These are phyloP conservation scores for Batkoa obscura DNA, from an alignment of 371 early-diverging fungal species.

Conservation along the genomic window DNA sequence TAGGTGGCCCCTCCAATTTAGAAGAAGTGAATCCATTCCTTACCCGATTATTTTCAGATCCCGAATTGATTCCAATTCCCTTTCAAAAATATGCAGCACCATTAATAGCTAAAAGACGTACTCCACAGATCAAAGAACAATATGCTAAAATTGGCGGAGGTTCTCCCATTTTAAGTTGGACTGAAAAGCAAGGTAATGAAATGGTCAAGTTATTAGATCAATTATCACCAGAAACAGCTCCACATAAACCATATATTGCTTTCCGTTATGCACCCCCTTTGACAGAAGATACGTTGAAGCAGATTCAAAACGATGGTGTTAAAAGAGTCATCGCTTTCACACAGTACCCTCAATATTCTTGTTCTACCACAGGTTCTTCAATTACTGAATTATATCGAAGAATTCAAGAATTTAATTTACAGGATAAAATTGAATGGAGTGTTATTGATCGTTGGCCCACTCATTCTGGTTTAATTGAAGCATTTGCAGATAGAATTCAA, in stretches of 20 bases:
- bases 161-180: conserved; percentile 82
- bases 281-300: conserved; percentile 44
- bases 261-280: conserved; percentile 82
- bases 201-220: conserved; percentile 59
- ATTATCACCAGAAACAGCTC: conserved; percentile 63
- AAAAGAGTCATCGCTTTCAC: conserved; percentile 75
- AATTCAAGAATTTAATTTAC: conserved; percentile 35
- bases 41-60: conserved; percentile 72
- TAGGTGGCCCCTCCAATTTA: conserved; percentile 77
- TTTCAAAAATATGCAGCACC: conserved; percentile 53
- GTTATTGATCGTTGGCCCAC: conserved; percentile 89
- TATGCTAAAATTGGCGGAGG: conserved; percentile 89
- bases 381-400: conserved; percentile 69
- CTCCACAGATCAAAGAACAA: conserved; percentile 72
- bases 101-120: conserved; percentile 63
- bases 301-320: conserved; percentile 68
- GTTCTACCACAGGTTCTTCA: conserved; percentile 86
- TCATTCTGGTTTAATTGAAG: conserved; percentile 68
- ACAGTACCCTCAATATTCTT: conserved; percentile 92
- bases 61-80: conserved; percentile 81
- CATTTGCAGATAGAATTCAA: conserved; percentile 57
- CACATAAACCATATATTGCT: conserved; percentile 80
- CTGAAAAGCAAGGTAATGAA: conserved; percentile 59
- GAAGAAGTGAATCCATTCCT: conserved; percentile 69
- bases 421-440: conserved; percentile 56